Evolutionary conservation across 768 basidiomycete species (phyloP).

Genomic region (Fomitopsis serialis): DNA sequence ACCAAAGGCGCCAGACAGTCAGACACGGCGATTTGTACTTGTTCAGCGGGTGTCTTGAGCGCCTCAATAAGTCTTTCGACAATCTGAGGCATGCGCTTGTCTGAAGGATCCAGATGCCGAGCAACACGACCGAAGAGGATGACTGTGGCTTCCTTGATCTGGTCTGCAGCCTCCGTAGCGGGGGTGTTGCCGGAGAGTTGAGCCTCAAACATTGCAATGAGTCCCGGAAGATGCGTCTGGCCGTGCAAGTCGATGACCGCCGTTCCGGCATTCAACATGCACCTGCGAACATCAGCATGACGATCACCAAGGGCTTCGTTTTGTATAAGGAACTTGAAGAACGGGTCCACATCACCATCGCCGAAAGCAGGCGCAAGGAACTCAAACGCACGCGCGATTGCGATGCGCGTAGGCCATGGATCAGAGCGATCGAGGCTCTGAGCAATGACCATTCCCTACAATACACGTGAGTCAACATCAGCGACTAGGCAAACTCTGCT

Average conservation of each 20-base stretch:
- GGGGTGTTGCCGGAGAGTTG: conserved; percentile 49
- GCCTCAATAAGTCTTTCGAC: conserved; percentile 85
- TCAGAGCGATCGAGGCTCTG: conserved; percentile 82
- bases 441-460: conserved; percentile 88
- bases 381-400: conserved; percentile 64
- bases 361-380: conserved; percentile 63
- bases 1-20: conserved; percentile 92
- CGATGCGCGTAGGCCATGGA: conserved; percentile 82
- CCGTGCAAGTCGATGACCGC: conserved; percentile 83
- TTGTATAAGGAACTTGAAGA: conserved; percentile 85
- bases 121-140: conserved; percentile 93
- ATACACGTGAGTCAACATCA: not conserved
- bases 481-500: not conserved
- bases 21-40: conserved; percentile 94
- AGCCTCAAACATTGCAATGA: conserved; percentile 79
- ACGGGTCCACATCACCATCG: conserved; percentile 50
- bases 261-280: conserved; percentile 84
- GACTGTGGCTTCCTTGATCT: conserved; percentile 91
- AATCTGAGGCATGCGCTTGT: conserved; percentile 73
- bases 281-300: conserved; percentile 70
- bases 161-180: conserved; percentile 71
- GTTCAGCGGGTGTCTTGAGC: conserved; percentile 89
- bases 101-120: conserved; percentile 73
- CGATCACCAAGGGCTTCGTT: conserved; percentile 87
- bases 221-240: conserved; percentile 55